Evolutionary conservation across 192 early-diverging fungal genomes (phyloP), one percentile per base, ranked within the genome.

Genomic region (Backusella tarrabulga): DNA sequence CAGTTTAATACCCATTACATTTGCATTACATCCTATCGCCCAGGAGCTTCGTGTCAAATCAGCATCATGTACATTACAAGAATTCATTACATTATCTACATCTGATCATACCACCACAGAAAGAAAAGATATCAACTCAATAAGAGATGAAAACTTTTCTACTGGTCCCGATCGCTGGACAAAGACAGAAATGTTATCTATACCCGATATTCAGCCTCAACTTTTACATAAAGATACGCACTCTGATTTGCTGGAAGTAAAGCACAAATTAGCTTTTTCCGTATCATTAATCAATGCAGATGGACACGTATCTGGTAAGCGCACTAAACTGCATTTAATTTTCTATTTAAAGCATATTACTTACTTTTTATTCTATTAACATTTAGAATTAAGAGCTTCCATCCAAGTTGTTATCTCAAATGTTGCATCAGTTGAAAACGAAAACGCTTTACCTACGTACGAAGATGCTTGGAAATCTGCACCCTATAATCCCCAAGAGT

Each of bases 11-110:
- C 85, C 87, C 12, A 82, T 89, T 17, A 69, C 81, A 3, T 84
- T 91, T 23, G 76, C 82, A 41, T 72, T 92, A 6, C 81, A 76
- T 19, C 90, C 91, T 26, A 81, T 88, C 9, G 66, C 78, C 66
- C 77, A 87, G 73, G 83, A 88, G 15, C 54, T 92, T 14, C 82
- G 76, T 56, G 69, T 91, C 19, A 76, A 84, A 34, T 44, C 83
- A 0, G 82, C 88, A 15, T 76, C 80, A 12, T 87, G 85, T 41
- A 71, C 83, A 17, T 79, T 92, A 42, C 90, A 88, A 60, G 91
- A 92, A 79, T 90, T 88, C 56, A 76, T 78, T 17, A 84, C 87
- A 9, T 85, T 86, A 66, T 78, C 80, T 3, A 66, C 78, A 0
- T 77, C 75, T 9, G 70, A 78, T 3, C 67, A 81, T 11, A 15